Conservation (phyloP, 345 rosid genomes). For the Boechera stricta region DNA sequence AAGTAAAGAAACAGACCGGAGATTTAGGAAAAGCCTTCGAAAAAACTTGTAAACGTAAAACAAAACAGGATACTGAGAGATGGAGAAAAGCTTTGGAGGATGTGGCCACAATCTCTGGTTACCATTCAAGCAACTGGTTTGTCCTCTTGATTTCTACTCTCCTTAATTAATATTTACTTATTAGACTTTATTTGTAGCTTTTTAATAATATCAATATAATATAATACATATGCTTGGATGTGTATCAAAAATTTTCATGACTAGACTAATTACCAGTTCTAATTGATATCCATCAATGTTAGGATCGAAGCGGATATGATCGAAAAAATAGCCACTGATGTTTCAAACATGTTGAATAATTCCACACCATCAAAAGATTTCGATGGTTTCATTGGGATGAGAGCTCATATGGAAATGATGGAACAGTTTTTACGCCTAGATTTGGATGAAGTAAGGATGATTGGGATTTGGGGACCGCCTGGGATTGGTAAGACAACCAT, state of each 20-base stretch:
- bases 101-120: not conserved
- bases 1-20: too few species aligned
- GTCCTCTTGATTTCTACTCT: not conserved
- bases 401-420: not conserved
- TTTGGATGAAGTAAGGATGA: not conserved
- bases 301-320: not conserved
- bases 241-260: not conserved
- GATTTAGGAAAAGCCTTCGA: too few species aligned
- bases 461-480: not conserved
- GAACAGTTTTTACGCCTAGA: not conserved
- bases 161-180: not conserved
- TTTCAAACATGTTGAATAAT: not conserved
- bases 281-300: too few species aligned
- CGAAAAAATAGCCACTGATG: not conserved
- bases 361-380: not conserved
- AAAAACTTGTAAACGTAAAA: too few species aligned
- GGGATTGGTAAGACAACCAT: not conserved
- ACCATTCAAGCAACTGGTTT: not conserved
- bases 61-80: too few species aligned
- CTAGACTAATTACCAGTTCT: not conserved
- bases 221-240: too few species aligned
- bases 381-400: not conserved
- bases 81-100: not conserved
- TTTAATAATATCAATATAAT: not conserved
- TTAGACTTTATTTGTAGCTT: not conserved